Evolutionary conservation across 163 green algal species (phyloP), one percentile per base, ranked within the genome.

Genomic region (Chlamydomonas reinhardtii): DNA sequence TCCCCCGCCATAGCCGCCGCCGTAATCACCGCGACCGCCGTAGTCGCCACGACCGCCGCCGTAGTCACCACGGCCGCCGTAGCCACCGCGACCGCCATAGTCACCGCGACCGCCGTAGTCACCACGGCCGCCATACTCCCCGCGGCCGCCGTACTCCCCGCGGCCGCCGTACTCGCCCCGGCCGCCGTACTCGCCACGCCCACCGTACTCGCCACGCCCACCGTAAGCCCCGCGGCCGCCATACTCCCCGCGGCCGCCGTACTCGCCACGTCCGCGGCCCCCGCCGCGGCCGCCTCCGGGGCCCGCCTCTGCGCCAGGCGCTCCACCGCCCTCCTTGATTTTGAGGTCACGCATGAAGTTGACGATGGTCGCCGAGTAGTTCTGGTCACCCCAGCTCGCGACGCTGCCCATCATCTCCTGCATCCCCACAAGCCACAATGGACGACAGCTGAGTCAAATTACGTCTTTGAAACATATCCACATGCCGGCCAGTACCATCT

Each of bases 291-390:
- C 59, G 59, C 59, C 59, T 2, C 24, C 22, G 64, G 64, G 27
- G 14, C 1, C 20, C 29, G 1, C 64, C 29, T 19, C 27, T 0
- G 2, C 9, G 62, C 25, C 25, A 3, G 29, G 27, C 15, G 29
- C 4, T 22, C 64, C 29, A 2, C 66, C 66, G 32, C 31, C 66
- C 31, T 76, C 77, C 76, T 83, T 83, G 37, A 20, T 56, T 11
- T 70, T 54, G 11, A 52, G 48, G 27, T 87, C 81, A 35, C 76
- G 70, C 81, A 87, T 87, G 70, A 87, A 87, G 59, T 87, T 87
- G 8, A 43, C 56, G 14, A 87, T 80, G 31, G 81, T 87, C 15
- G 65, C 74, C 1, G 71, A 81, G 71, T 87, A 87, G 37, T 19
- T 61, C 12, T 29, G 12, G 59, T 87, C 81, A 37, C 81, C 81